These are phyloP conservation scores for Stereum hirsutum DNA, from an alignment of 1,284 basidiomycete genomes.

Conservation along the genomic window DNA sequence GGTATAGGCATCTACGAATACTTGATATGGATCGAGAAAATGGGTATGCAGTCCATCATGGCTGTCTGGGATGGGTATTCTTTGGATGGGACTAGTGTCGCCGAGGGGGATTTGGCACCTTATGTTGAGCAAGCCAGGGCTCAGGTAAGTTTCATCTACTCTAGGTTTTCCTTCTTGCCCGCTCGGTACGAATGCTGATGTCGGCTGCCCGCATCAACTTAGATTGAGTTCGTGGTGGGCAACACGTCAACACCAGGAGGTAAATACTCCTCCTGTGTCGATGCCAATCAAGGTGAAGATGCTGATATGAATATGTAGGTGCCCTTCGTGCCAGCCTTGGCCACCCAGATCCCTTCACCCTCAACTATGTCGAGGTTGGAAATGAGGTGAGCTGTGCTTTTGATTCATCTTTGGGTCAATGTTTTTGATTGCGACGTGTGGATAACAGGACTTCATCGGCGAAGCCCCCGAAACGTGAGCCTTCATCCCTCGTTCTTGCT, in stretches of 20 bases:
- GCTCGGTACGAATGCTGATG: background rate
- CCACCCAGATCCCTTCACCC: slow-evolving; percentile 46
- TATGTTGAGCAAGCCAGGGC: slow-evolving; percentile 62
- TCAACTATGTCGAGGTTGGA: slow-evolving; percentile 57
- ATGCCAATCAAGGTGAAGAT: too few species aligned
- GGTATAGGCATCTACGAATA: slow-evolving; percentile 61
- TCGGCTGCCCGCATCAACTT: too few species aligned
- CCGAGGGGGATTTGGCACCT: slow-evolving; percentile 41
- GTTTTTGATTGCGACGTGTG: background rate
- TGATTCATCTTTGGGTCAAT: slow-evolving; percentile 7
- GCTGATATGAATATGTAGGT: slow-evolving; percentile 28
- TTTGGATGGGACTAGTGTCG: slow-evolving; percentile 41
- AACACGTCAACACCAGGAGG: slow-evolving; percentile 29
- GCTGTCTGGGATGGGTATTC: slow-evolving; percentile 50
- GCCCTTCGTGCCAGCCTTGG: slow-evolving; percentile 54
- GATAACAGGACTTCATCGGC: slow-evolving; percentile 38
- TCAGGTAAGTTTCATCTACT: slow-evolving; percentile 30
- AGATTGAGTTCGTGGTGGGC: slow-evolving; percentile 68
- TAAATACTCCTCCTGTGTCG: too few species aligned
- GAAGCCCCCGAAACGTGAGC: slow-evolving; percentile 16
- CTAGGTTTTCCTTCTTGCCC: background rate
- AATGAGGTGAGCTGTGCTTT: slow-evolving; percentile 34
- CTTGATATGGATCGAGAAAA: slow-evolving; percentile 54
- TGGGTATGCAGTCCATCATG: slow-evolving; percentile 59
- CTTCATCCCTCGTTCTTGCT: background rate